Evolutionary conservation across 2,329 filamentous ascomycete genomes (phyloP), one percentile per base, ranked within the genome.

Genomic region (Colletotrichum salicis): DNA sequence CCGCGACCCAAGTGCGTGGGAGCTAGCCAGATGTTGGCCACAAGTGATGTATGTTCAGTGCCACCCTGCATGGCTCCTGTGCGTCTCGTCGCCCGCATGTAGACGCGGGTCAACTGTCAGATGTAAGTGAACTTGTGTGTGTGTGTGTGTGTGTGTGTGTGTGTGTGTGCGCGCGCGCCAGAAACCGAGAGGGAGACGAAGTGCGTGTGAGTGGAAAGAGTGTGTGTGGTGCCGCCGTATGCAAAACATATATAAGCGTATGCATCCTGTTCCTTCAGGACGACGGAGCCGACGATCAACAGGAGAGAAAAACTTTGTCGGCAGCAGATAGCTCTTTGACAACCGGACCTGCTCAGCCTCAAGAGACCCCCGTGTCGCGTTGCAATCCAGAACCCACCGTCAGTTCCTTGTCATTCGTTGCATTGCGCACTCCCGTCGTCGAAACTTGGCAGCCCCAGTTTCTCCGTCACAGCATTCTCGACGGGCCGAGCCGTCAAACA

Each of bases 71-170:
- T 37, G 59, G 55, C 70, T 72, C 66, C 69, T 72, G 59, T 60
- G 58, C 69, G 55, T 72, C 70, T 70, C 55, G 66, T 64, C 55
- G 65, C 70, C 70, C 70, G 70, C 70, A 72, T 64, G 35, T n/a
- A 27, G 55, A 60, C 70, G 67, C 67, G 61, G 62, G 70, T 72
- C 67, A 57, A 59, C 48, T 70, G 70, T 59, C 41, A 72, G 67
- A 61, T 72, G 70, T 67, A 71, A 72, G 67, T 71, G 67, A 72
- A 67, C 61, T 48, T 70, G 66, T 67, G 70, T 71, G 67, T 33
- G 63, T 61, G 57, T 56, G 51, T 57, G 70, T 60, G 66, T 66
- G 51, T 22, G 64, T 70, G 51, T 61, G 57, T 70, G 66, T 67
- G 70, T 71, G 67, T 33, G 63, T 61, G 57, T 56, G 51, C 54